phyloP scores from a whole-genome alignment of 495 filamentous ascomycete genomes.

The Penicillium ochrochloron region DNA sequence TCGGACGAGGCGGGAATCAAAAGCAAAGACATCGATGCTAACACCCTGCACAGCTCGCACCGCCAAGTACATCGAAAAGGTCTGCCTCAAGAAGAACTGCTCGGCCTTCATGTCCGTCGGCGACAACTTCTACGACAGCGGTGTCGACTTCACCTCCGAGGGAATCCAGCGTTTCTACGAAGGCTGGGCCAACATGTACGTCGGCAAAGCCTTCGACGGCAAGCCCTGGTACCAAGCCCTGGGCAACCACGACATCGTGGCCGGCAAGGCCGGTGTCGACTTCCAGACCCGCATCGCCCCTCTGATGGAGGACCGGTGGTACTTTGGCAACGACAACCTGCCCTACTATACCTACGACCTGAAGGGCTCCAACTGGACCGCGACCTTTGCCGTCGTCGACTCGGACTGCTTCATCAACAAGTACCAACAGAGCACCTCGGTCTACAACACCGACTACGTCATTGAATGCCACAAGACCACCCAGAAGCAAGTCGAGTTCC shows the following conservation, averaged over 20 bases:
- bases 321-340: slow-evolving; percentile 24
- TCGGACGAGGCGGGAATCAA: background rate
- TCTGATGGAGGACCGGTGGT: slow-evolving; percentile 27
- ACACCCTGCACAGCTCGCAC: slow-evolving; percentile 17
- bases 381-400: slow-evolving; percentile 28
- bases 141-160: slow-evolving; percentile 24
- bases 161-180: slow-evolving; percentile 30
- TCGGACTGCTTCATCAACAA: slow-evolving; percentile 32
- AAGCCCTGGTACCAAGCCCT: slow-evolving; percentile 28
- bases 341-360: slow-evolving; percentile 32
- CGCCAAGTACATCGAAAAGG: slow-evolving; percentile 23
- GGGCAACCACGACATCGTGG: slow-evolving; percentile 29
- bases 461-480: slow-evolving; percentile 25
- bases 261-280: slow-evolving; percentile 27
- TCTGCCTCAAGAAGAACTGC: slow-evolving; percentile 28
- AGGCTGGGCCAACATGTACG: slow-evolving; percentile 29
- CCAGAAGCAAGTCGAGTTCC: slow-evolving; percentile 26
- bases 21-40: background rate
- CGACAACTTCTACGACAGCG: slow-evolving; percentile 33
- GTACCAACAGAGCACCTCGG: slow-evolving; percentile 23
- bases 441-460: slow-evolving; percentile 27
- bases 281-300: slow-evolving; percentile 28
- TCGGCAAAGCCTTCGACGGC: slow-evolving; percentile 21
- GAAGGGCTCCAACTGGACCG: slow-evolving; percentile 27
- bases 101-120: slow-evolving; percentile 25